Conservation (phyloP, 148 eudicot species). For the Vaccinium myrtillus region DNA sequence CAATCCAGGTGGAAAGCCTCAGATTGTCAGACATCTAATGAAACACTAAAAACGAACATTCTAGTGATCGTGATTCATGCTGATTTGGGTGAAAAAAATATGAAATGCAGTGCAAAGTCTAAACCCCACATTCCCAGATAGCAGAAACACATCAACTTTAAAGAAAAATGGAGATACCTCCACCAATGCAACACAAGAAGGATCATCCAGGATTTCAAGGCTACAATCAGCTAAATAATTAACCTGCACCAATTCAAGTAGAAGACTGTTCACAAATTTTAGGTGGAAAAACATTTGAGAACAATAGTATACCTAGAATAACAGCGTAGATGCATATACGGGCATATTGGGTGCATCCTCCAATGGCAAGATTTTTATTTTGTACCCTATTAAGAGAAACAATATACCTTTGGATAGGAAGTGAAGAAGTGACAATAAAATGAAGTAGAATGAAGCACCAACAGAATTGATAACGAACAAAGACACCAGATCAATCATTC, state of each 20-base stretch:
- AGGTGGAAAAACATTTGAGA: conserved; percentile 7
- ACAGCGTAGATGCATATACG: neutral
- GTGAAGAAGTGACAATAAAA: neutral
- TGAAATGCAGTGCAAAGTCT: neutral
- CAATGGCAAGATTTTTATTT: neutral
- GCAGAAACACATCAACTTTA: neutral
- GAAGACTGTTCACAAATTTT: conserved; percentile 19
- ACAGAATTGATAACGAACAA: neutral
- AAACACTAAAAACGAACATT: neutral
- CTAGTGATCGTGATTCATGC: neutral
- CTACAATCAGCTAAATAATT: conserved; percentile 92
- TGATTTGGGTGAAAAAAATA: neutral
- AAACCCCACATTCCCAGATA: neutral
- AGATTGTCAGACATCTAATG: neutral
- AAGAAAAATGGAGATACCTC: conserved; percentile 54
- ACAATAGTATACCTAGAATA: neutral
- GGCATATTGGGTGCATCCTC: neutral
- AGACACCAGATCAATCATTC: neutral
- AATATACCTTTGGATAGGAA: neutral
- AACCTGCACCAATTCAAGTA: conserved; percentile 53
- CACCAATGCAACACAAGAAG: conserved; percentile 74
- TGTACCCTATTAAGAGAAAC: neutral
- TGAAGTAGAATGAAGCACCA: neutral
- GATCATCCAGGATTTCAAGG: conserved; percentile 92
- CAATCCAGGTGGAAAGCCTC: conserved; percentile 9